Percentiles rank a stretch among this genome's conserved stretches.
Conservation (phyloP, 768 basidiomycete genomes). For the Suillus bovinus region DNA sequence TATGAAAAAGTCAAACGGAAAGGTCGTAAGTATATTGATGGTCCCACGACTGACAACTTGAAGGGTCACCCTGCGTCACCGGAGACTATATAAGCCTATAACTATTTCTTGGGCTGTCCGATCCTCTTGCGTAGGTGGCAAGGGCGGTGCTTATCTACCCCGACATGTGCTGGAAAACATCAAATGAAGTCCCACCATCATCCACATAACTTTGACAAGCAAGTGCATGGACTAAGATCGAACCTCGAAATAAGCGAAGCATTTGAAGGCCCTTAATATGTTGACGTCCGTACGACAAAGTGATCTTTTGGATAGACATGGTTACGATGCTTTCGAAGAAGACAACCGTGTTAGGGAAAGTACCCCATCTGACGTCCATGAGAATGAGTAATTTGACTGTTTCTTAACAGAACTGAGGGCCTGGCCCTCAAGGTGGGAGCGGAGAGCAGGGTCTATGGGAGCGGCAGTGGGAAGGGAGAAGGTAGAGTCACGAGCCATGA, state of each 20-base stretch:
- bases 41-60: background rate
- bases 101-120: background rate
- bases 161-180: background rate
- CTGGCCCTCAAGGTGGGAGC: background rate
- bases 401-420: background rate
- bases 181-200: background rate
- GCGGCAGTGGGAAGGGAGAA: background rate
- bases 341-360: background rate
- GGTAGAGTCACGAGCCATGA: too few relatives aligned
- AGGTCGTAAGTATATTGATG: background rate
- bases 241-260: background rate
- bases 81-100: too few relatives aligned
- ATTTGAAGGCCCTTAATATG: background rate
- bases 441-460: background rate
- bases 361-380: background rate
- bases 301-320: background rate
- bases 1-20: too few relatives aligned
- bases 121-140: background rate
- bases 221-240: background rate
- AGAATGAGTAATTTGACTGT: background rate
- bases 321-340: background rate
- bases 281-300: background rate
- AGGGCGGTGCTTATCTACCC: background rate
- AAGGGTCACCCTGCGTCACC: background rate
- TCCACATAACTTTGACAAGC: background rate